Evolutionary conservation across 2,329 filamentous ascomycete species (phyloP), one percentile per base, ranked within the genome.

Genomic region (Epichloe baconii): DNA sequence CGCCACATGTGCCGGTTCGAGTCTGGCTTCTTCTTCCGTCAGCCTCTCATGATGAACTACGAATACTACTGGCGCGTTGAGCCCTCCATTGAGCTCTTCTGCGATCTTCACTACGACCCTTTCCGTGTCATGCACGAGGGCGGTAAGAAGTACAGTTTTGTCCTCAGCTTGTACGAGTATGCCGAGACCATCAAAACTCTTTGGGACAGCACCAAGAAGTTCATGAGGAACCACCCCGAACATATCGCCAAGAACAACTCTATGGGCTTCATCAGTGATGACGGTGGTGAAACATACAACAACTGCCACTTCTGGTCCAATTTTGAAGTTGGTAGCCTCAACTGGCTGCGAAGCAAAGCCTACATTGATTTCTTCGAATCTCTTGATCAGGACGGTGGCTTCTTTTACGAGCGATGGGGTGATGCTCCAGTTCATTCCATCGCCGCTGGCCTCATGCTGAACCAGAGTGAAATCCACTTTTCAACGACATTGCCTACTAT

Each of bases 271-370:
- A 72, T 98, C 61, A 95, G 88, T 64, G 88, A 96, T 60, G 90
- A 98, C 60, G 83, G 80, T 49, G 93, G 94, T 54, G 83, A 93
- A 54, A 89, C 80, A 6, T 98, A 97, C 75, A 98, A 97, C 74
- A 82, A 90, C 67, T 98, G 93, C 73, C 93, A 98, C 68, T 96
- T 98, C 86, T 98, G 93, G 93, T 97, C 91, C 64, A 98, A 98
- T 75, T 98, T 98, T 60, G 93, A 98, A 68, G 85, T 98, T 59
- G 93, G 91, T 57, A 94, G 85, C 70, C 77, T 98, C 40, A 80
- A 94, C 62, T 98, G 93, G 89, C 80, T 98, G 50, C 85, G 93
- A 57, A 93, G 88, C 57, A 75, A 90, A 66, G 78, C 86, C 21
- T 98, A 98, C 71, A 71, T 84, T 44, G 91, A 97, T 69, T 98